These are phyloP conservation scores for Penicillium simplicissimum DNA, from an alignment of 495 filamentous ascomycete genomes.

Conservation along the genomic window DNA sequence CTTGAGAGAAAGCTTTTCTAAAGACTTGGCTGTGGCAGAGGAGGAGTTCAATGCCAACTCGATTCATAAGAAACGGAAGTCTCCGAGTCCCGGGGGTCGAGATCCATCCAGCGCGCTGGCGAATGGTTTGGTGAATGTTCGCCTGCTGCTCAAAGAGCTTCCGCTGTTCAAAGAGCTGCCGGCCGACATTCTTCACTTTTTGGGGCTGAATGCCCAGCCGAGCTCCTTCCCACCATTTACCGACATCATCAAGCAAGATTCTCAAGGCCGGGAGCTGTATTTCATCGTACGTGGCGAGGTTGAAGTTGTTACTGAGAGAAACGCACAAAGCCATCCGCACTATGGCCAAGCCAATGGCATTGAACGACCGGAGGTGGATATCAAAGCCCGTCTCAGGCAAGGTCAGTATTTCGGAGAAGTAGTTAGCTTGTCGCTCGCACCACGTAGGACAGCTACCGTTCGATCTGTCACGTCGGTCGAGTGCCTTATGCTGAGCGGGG, in stretches of 20 bases:
- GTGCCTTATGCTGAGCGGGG: conserved; percentile 87
- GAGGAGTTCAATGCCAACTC: conserved; percentile 60
- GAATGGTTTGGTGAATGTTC: conserved; percentile 85
- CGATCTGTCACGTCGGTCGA: conserved; percentile 90
- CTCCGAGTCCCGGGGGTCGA: conserved; percentile 77
- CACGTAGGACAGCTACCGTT: conserved; percentile 89
- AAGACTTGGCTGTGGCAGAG: conserved; percentile 69
- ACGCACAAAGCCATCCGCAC: conserved; percentile 17
- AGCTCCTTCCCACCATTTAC: conserved; percentile 91
- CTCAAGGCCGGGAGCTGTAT: conserved; percentile 85
- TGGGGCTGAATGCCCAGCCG: conserved; percentile 89
- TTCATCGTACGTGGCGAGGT: conserved; percentile 96
- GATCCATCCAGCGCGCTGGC: conserved; percentile 80
- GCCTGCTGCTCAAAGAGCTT: conserved; percentile 86
- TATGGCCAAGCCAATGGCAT: conserved; percentile 35
- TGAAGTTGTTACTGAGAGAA: conserved; percentile 75
- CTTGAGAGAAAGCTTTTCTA: conserved; percentile 66
- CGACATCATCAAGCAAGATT: conserved; percentile 87
- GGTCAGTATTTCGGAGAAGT: conserved; percentile 99
- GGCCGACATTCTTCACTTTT: conserved; percentile 85
- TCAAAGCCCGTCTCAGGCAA: conserved; percentile 76
- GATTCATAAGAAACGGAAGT: conserved; percentile 85
- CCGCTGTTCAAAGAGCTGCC: conserved; percentile 88
- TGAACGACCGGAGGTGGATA: conserved; percentile 37
- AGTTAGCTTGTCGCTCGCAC: conserved; percentile 83